Evolutionary conservation across 225 moss, liverwort and hornwort species (phyloP), one percentile per base, ranked within the genome.

Genomic region (Marchantia paleacea): DNA sequence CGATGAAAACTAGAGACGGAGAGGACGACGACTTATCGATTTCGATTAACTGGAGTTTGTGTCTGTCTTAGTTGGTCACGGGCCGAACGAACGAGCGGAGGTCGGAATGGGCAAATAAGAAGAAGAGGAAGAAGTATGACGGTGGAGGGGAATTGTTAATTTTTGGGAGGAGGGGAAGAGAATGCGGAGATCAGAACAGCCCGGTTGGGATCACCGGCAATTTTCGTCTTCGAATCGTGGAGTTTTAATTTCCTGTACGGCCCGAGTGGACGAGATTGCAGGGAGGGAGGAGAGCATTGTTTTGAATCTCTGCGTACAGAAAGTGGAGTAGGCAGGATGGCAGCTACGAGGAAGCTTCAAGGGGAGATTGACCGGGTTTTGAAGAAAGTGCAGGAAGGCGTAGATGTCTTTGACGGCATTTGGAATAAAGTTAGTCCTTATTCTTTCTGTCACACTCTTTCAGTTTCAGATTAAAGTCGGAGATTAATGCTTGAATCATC

Each of bases 311-410:
- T 64, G 14, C 26, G 54, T 18, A 2, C 54, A 26, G 67, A 55
- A 29, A 55, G 55, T 28, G n/a, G 24, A 79, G 31, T 75, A 28
- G 55, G 71, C 69, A 78, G 62, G 51, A 82, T 82, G 82, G 82
- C 76, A 60, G 77, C 82, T n/a, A 82, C 82, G 8, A 58, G 82
- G 63, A 82, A 82, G 82, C 78, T 82, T 49, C 82, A 82, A 52
- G 82, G 82, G 62, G 82, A 82, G 78, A 78, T 82, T 63, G 82
- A 82, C 39, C 69, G 82, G 53, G 78, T 82, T 65, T 62, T 82
- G 82, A 82, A 82, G 78, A 82, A 82, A 77, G 82, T 82, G 7
- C 77, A 71, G 26, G 82, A 82, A 61, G 82, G 82, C 71, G 82
- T 82, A 16, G 82, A 82, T 78, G 82, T 82, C 50, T 82, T 82